phyloP scores from a whole-genome alignment of 768 basidiomycete species.

The Kwoniella sp. region DNA sequence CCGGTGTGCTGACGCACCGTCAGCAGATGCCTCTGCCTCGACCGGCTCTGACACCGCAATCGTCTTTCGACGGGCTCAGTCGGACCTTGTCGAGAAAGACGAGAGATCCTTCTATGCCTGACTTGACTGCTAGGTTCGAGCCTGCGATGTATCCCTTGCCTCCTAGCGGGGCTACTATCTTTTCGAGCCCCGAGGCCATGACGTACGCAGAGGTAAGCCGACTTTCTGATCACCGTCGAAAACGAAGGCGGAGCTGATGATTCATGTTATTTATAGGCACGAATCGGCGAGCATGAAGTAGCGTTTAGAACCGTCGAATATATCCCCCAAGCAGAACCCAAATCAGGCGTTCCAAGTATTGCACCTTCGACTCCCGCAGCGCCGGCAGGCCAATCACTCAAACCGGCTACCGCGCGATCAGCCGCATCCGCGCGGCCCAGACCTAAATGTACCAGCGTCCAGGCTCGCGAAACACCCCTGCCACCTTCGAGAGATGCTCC shows the following conservation, averaged over 20 bases:
- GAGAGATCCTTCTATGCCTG: slow-evolving; percentile 18
- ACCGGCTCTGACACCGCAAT: slow-evolving; percentile 26
- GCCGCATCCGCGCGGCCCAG: not conserved
- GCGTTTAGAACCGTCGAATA: slow-evolving; percentile 13
- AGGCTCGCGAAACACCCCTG: not conserved
- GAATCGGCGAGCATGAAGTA: slow-evolving; percentile 4
- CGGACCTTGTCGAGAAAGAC: slow-evolving; percentile 6
- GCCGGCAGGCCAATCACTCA: not conserved
- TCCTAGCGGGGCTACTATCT: slow-evolving; percentile 19
- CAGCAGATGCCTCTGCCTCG: slow-evolving; percentile 25
- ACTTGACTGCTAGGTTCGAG: slow-evolving; percentile 34
- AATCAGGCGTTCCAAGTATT: slow-evolving; percentile 2
- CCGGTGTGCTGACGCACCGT: slow-evolving; percentile 11
- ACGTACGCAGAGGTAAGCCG: not conserved
- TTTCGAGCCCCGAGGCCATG: slow-evolving; percentile 10
- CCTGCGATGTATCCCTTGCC: slow-evolving; percentile 40
- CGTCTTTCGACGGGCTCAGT: slow-evolving; percentile 23
- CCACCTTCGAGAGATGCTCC: not conserved
- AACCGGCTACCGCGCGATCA: not conserved
- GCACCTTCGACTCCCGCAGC: slow-evolving; percentile 2
- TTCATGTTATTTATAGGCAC: not conserved
- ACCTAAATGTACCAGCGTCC: not conserved
- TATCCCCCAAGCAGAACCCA: not conserved
- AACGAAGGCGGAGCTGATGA: not conserved
- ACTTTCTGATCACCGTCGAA: not conserved